These are phyloP conservation scores for Saraca asoca DNA, from an alignment of 331 rosid species.

Conservation along the genomic window DNA sequence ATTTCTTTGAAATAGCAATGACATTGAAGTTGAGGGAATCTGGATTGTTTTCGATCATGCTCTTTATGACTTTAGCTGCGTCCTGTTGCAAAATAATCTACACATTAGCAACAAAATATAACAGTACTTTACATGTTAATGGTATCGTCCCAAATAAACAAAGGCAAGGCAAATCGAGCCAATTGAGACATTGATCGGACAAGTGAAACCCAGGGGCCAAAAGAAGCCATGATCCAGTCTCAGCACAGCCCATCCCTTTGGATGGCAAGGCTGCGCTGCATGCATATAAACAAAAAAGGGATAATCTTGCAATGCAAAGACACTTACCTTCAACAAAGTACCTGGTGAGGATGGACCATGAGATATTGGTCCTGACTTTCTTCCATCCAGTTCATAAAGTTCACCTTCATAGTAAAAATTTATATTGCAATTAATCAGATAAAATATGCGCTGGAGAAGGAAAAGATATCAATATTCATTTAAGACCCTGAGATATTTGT, in stretches of 20 bases:
- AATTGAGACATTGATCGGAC: not conserved
- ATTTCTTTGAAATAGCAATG: slow-evolving; percentile 70
- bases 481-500: not conserved
- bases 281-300: not conserved
- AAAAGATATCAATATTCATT: slow-evolving; percentile 3
- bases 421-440: slow-evolving; percentile 16
- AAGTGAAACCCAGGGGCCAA: slow-evolving; percentile 3
- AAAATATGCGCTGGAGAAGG: not conserved
- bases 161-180: not conserved
- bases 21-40: slow-evolving; percentile 74
- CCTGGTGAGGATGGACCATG: slow-evolving; percentile 76
- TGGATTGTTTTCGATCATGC: slow-evolving; percentile 71
- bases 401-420: slow-evolving; percentile 46
- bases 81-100: slow-evolving; percentile 51
- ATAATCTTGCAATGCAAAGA: slow-evolving; percentile 11
- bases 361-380: slow-evolving; percentile 69
- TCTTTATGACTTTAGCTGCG: slow-evolving; percentile 65
- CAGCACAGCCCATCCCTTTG: slow-evolving; percentile 1
- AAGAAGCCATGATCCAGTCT: slow-evolving; percentile 6
- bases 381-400: slow-evolving; percentile 90
- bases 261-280: not conserved
- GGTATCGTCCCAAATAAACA: not conserved
- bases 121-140: not conserved
- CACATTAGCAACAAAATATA: slow-evolving; percentile 1
- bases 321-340: slow-evolving; percentile 61